These are phyloP conservation scores for Ceratorhiza oryzae-sativae DNA, from an alignment of 1,284 basidiomycete species.

Conservation along the genomic window DNA sequence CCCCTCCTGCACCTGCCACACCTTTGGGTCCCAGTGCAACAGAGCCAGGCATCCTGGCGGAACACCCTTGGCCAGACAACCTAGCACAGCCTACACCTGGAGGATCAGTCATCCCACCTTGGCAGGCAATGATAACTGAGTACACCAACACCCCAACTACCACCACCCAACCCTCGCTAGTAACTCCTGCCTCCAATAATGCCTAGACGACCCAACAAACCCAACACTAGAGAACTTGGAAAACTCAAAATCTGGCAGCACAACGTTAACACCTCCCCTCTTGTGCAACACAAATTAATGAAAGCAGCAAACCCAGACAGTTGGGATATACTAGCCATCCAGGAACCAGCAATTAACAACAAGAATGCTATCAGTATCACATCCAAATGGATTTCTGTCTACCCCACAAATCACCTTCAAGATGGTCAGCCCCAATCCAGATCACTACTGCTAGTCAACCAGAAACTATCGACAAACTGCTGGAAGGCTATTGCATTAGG, in stretches of 20 bases:
- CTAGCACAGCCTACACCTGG: not conserved
- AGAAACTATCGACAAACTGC: constrained; percentile 5
- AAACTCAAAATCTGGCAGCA: constrained; percentile 8
- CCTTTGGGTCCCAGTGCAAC: not conserved
- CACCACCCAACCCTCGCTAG: not conserved
- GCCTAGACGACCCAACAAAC: not conserved
- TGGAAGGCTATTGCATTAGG: not conserved
- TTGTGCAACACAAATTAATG: not conserved
- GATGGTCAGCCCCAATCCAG: not conserved
- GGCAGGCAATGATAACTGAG: not conserved
- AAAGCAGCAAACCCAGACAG: not conserved
- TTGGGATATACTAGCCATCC: constrained; percentile 20
- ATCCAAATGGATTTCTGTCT: not conserved
- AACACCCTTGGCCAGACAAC: constrained; percentile 7
- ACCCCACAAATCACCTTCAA: not conserved
- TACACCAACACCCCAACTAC: not conserved
- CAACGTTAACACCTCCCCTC: not conserved
- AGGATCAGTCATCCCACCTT: not conserved
- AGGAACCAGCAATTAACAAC: not conserved
- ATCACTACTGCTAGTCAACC: not conserved
- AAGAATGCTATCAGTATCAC: not conserved
- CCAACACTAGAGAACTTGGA: not conserved
- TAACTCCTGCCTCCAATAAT: not conserved
- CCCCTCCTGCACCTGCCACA: not conserved
- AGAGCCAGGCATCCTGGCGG: not conserved